Percentiles rank a stretch among this genome's conserved stretches.
Conservation (phyloP, 495 filamentous ascomycete genomes). For the Neurospora sp. region DNA sequence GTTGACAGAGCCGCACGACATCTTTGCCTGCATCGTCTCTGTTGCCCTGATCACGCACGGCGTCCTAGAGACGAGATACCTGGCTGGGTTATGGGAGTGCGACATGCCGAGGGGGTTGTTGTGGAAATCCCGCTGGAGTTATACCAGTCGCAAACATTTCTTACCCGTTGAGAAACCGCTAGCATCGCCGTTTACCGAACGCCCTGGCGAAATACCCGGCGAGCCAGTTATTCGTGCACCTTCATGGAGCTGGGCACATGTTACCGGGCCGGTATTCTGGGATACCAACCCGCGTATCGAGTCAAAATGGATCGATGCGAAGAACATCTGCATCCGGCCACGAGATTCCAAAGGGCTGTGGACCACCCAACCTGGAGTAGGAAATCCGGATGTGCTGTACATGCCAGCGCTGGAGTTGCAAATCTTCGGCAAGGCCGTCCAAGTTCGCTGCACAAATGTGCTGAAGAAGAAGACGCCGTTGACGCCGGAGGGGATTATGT, state of each 20-base stretch:
- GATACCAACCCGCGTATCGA: background rate
- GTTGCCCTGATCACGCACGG: background rate
- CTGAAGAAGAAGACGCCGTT: background rate
- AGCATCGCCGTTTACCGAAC: background rate
- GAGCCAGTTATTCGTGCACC: background rate
- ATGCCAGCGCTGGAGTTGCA: background rate
- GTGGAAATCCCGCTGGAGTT: background rate
- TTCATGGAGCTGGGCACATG: background rate
- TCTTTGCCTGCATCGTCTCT: background rate
- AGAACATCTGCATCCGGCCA: background rate
- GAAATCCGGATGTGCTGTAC: background rate
- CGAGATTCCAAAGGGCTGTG: background rate
- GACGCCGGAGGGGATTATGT: background rate
- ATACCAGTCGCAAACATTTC: background rate
- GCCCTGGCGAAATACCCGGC: background rate
- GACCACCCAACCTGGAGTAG: background rate
- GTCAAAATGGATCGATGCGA: background rate
- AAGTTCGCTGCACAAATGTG: background rate
- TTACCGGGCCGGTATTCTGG: background rate
- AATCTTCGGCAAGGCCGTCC: background rate
- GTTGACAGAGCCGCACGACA: slow-evolving; percentile 1
- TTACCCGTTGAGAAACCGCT: background rate
- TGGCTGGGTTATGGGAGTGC: background rate
- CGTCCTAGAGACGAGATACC: background rate
- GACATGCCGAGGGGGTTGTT: background rate